A percentile compares a stretch with the other conserved stretches of the same genome.
Conservation (phyloP, 2,329 filamentous ascomycete genomes). For the Amauroascus verrucosus region DNA sequence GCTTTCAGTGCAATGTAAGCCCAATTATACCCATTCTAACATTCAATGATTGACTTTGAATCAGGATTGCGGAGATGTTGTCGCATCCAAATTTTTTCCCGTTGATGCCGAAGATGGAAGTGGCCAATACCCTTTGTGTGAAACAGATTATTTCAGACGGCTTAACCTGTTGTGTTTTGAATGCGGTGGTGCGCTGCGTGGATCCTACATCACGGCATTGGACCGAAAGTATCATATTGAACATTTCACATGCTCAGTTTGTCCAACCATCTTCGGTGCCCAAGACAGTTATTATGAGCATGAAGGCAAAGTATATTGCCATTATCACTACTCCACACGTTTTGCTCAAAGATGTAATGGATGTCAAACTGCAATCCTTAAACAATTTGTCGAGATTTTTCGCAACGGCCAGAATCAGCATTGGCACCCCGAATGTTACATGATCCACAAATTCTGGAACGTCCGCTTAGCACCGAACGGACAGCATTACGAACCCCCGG, state of each 20-base stretch:
- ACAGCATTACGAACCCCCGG: slow-evolving; percentile 39
- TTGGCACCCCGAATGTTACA: slow-evolving; percentile 99
- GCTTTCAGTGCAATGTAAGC: slow-evolving; percentile 89
- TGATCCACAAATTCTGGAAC: slow-evolving; percentile 99
- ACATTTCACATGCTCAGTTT: slow-evolving; percentile 96
- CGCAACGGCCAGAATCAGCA: slow-evolving; percentile 97
- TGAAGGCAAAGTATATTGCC: slow-evolving; percentile 90
- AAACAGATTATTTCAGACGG: slow-evolving; percentile 93
- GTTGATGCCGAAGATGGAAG: slow-evolving; percentile 80
- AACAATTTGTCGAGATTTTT: slow-evolving; percentile 98
- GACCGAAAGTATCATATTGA: slow-evolving; percentile 99
- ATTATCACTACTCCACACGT: slow-evolving; percentile 96
- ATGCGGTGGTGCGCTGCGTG: slow-evolving; percentile 83
- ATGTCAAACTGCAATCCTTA: slow-evolving; percentile 91
- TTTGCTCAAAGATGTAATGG: slow-evolving; percentile 95
- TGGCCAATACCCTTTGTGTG: slow-evolving; percentile 83
- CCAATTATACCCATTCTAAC: not conserved
- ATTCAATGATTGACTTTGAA: slow-evolving; percentile 10
- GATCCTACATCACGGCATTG: slow-evolving; percentile 94
- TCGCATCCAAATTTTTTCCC: slow-evolving; percentile 97
- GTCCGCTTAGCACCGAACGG: slow-evolving; percentile 64
- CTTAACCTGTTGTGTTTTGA: slow-evolving; percentile 84
- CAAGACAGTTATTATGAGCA: slow-evolving; percentile 99
- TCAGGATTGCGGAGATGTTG: slow-evolving; percentile 92
- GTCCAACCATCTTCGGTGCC: slow-evolving; percentile 93